These are phyloP conservation scores for Rhizopogon salebrosus DNA, from an alignment of 768 basidiomycete genomes.

Conservation along the genomic window DNA sequence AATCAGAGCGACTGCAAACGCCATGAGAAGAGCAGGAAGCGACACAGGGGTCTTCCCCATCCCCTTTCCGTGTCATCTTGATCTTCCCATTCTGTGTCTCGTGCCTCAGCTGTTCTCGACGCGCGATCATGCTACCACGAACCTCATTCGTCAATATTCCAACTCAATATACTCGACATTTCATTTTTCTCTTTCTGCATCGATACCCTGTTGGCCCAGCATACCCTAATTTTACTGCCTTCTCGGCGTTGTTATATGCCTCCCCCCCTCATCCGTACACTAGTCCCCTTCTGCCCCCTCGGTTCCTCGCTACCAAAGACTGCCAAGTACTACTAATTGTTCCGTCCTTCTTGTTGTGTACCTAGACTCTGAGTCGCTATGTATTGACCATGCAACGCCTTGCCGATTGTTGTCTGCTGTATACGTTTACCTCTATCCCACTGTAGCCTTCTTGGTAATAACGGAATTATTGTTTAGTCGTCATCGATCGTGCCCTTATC, in stretches of 20 bases:
- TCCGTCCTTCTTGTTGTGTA: neutral
- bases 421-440: neutral
- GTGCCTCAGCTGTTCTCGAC: too few relatives aligned
- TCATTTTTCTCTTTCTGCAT: neutral
- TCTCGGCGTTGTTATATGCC: neutral
- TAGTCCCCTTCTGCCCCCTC: neutral
- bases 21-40: slow-evolving; percentile 28
- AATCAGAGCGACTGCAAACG: slow-evolving; percentile 30
- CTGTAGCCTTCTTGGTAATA: neutral
- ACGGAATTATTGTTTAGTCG: neutral
- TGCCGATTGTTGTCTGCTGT: neutral
- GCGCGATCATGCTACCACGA: neutral
- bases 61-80: neutral
- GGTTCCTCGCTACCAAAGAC: too few relatives aligned
- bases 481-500: neutral
- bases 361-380: neutral
- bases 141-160: neutral
- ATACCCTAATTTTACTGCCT: slow-evolving; percentile 1
- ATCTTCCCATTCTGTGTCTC: neutral
- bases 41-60: slow-evolving; percentile 17
- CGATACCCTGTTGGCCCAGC: neutral
- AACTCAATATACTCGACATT: neutral
- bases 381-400: neutral
- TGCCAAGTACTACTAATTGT: neutral
- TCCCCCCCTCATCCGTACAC: neutral